A percentile compares a stretch with the other conserved stretches of the same genome.
Evolutionary conservation across 2,329 filamentous ascomycete species (phyloP).

Genomic region (Geosmithia putterillii): DNA sequence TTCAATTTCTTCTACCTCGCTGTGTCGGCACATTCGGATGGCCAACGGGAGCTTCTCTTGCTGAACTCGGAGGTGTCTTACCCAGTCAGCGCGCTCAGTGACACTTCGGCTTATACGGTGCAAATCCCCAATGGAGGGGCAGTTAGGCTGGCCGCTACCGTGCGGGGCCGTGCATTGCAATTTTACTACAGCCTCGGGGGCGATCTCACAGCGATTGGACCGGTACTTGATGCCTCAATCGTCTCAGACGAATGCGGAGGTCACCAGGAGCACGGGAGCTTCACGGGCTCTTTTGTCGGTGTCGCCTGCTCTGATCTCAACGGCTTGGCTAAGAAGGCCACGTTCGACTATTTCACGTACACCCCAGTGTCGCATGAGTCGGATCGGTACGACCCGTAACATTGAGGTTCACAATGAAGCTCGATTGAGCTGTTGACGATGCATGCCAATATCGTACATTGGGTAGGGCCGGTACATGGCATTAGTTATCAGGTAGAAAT

Average conservation of each 20-base stretch:
- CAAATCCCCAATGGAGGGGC: slow-evolving; percentile 41
- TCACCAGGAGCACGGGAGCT: slow-evolving; percentile 48
- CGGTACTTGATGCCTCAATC: slow-evolving; percentile 44
- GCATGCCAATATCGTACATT: background rate
- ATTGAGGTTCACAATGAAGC: background rate
- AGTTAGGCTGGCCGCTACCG: slow-evolving; percentile 35
- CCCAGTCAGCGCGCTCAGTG: slow-evolving; percentile 34
- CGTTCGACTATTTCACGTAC: slow-evolving; percentile 41
- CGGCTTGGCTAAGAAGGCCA: slow-evolving; percentile 30
- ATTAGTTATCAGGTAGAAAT: too few relatives aligned
- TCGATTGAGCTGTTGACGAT: background rate
- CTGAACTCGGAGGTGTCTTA: slow-evolving; percentile 43
- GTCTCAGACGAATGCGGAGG: slow-evolving; percentile 52
- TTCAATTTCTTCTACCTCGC: slow-evolving; percentile 55
- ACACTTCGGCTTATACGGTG: slow-evolving; percentile 28
- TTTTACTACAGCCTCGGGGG: slow-evolving; percentile 40
- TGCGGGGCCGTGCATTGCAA: slow-evolving; percentile 39
- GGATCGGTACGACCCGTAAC: slow-evolving; percentile 31
- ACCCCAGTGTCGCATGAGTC: slow-evolving; percentile 30
- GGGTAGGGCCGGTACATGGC: too few relatives aligned
- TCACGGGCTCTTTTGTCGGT: slow-evolving; percentile 49
- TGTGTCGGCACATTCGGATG: slow-evolving; percentile 42
- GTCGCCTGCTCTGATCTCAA: slow-evolving; percentile 44
- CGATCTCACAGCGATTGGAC: slow-evolving; percentile 35
- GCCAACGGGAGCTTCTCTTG: slow-evolving; percentile 44